These are phyloP conservation scores for Citrus mangshanensis DNA, from an alignment of 345 rosid genomes.

Conservation along the genomic window DNA sequence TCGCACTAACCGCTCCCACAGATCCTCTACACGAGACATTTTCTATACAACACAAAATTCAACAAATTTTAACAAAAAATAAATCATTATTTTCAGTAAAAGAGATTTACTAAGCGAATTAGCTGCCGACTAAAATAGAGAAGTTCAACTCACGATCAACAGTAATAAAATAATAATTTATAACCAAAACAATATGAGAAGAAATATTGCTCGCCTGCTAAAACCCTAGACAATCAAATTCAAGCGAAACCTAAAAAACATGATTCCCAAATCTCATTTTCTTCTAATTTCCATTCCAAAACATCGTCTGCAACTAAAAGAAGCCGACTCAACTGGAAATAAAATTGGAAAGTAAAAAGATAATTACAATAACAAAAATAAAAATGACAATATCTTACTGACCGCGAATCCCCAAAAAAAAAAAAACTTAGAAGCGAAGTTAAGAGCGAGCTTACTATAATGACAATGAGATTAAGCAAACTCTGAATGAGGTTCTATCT, in stretches of 20 bases:
- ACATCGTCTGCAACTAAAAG: no score
- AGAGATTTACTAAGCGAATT: background rate
- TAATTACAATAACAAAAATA: no score
- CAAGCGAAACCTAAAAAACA: background rate
- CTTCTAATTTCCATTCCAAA: no score
- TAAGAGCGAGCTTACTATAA: background rate
- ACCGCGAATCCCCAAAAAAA: no score
- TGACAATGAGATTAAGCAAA: background rate
- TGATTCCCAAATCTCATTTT: no score
- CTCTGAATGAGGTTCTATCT: background rate
- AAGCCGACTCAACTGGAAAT: background rate
- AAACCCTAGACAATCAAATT: background rate
- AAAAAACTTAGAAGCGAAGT: background rate
- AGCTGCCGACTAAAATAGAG: background rate
- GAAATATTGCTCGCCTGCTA: background rate
- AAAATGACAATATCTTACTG: no score
- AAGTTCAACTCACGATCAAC: background rate
- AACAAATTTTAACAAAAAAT: background rate
- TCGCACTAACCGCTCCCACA: conserved; percentile 86
- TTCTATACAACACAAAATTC: conserved; percentile 22
- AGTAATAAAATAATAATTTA: background rate
- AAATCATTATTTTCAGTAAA: background rate
- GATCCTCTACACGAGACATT: conserved; percentile 78
- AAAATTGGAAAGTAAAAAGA: no score
- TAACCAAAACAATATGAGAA: background rate